Conservation (phyloP, 2,329 filamentous ascomycete species). For the Ophiostoma novo-ulmi region DNA sequence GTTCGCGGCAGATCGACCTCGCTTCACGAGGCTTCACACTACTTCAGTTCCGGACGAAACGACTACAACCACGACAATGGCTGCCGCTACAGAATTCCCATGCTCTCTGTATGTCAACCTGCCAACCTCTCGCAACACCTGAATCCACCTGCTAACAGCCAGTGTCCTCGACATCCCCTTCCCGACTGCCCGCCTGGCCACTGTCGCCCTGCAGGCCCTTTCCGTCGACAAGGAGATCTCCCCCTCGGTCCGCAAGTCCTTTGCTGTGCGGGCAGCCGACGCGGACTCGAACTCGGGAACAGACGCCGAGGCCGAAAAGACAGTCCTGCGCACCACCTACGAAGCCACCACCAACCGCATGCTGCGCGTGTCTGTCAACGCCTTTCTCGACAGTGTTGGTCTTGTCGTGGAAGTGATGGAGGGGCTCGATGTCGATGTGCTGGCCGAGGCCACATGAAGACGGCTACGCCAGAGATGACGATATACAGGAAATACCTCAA, state of each 20-base stretch:
- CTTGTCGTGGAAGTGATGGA: constrained; percentile 86
- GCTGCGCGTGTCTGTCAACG: constrained; percentile 92
- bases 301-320: constrained; percentile 35
- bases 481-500: not conserved
- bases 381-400: constrained; percentile 85
- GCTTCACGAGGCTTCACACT: not conserved
- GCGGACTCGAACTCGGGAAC: not conserved
- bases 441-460: constrained; percentile 39
- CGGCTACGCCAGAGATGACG: not conserved
- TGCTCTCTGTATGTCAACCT: constrained; percentile 54
- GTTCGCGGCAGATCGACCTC: not conserved
- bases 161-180: constrained; percentile 73
- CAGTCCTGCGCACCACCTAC: constrained; percentile 68
- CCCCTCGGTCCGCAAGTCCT: constrained; percentile 67
- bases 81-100: constrained; percentile 50
- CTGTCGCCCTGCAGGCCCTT: constrained; percentile 67
- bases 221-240: constrained; percentile 87
- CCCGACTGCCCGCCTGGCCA: constrained; percentile 71
- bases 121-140: not conserved
- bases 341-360: constrained; percentile 89
- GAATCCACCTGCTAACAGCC: constrained; percentile 6
- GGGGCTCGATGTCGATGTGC: constrained; percentile 78
- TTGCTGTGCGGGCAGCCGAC: constrained; percentile 41
- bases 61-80: constrained; percentile 27
- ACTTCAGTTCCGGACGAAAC: too few species aligned